Evolutionary conservation across 495 filamentous ascomycete genomes (phyloP).

Genomic region (Tuber calosporum): DNA sequence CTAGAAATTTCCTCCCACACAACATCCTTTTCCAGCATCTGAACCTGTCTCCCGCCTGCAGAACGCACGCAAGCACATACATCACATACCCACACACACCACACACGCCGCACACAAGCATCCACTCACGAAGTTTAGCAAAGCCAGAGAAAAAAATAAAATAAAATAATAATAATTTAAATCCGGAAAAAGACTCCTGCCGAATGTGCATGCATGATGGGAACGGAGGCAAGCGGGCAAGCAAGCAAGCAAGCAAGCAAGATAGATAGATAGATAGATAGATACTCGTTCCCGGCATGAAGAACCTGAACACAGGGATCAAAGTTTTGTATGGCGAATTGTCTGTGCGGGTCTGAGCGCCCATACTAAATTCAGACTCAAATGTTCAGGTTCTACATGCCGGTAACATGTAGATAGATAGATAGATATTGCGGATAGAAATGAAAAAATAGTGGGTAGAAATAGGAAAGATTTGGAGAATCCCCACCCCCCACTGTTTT

Average conservation of each 20-base stretch:
- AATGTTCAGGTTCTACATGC: too few species aligned
- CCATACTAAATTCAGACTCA: too few species aligned
- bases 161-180: too few species aligned
- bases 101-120: not conserved
- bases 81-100: not conserved
- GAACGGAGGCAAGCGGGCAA: not conserved
- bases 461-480: not conserved
- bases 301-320: too few species aligned
- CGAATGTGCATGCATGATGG: not conserved
- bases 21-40: not conserved
- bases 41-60: not conserved
- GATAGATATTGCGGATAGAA: not conserved
- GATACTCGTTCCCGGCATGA: too few species aligned
- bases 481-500: not conserved
- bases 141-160: not conserved
- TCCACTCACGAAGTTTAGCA: not conserved
- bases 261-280: not conserved
- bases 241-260: not conserved
- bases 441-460: not conserved
- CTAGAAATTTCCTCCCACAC: not conserved
- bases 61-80: not conserved
- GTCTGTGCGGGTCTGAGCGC: too few species aligned
- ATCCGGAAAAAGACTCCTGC: not conserved
- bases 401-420: too few species aligned
- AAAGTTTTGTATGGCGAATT: too few species aligned